Evolutionary conservation across 2,329 filamentous ascomycete genomes (phyloP).

Genomic region (Xylariales sp.): DNA sequence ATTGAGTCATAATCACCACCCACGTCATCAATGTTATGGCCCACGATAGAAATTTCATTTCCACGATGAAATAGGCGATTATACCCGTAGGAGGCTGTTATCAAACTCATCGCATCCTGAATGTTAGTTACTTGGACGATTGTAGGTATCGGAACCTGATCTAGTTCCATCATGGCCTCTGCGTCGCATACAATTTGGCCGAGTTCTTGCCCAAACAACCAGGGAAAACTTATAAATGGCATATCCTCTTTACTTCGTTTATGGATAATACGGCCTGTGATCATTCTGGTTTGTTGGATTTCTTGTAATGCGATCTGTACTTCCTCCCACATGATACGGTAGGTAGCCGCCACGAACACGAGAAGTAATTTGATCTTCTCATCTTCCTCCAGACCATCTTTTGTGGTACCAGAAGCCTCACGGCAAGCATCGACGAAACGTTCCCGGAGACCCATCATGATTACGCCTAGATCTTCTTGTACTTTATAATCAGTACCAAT

Average conservation of each 20-base stretch:
- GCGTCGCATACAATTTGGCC: constrained; percentile 58
- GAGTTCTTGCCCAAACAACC: constrained; percentile 75
- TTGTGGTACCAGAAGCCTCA: constrained; percentile 54
- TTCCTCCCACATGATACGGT: constrained; percentile 73
- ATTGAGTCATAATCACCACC: not conserved
- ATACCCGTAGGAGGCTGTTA: not conserved
- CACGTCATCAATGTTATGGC: not conserved
- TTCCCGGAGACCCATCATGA: constrained; percentile 62
- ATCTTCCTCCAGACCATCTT: constrained; percentile 23
- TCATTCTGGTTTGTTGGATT: constrained; percentile 22
- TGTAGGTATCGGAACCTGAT: not conserved
- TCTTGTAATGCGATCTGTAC: constrained; percentile 55
- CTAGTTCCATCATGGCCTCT: not conserved
- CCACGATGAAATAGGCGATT: constrained; percentile 3
- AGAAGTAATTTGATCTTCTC: constrained; percentile 54
- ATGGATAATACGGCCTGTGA: constrained; percentile 30
- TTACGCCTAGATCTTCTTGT: constrained; percentile 73
- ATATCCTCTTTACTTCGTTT: constrained; percentile 44
- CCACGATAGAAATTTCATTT: constrained; percentile 14
- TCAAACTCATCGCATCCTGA: not conserved
- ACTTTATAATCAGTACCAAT: constrained; percentile 78
- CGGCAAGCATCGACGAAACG: constrained; percentile 65
- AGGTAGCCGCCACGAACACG: constrained; percentile 82
- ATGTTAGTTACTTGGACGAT: not conserved
- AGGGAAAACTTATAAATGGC: constrained; percentile 90